Base-by-base conservation (phyloP, 2,329 filamentous ascomycete species). In the Pseudogymnoascus sp. region DNA sequence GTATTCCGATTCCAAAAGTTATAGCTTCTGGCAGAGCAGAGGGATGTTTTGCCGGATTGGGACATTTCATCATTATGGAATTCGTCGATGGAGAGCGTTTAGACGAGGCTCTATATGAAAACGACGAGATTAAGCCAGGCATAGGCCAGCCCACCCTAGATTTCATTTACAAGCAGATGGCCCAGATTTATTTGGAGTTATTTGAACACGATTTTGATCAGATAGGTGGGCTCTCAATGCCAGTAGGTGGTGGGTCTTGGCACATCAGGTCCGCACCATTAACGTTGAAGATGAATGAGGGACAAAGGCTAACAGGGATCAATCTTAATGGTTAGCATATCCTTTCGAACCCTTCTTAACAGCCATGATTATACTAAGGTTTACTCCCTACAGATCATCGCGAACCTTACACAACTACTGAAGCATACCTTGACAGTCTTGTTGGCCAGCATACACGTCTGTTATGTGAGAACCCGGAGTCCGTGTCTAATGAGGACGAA, bases 281-380 rank as follows among this genome's bases (percentile, higher is more conserved):
- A n/a, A 56, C 61, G 4, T 23, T 44, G 56, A 64, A 64, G 63
- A 66, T 65, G 66, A 68, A 69, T 62, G 62, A 59, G n/a, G 64
- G 65, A 21, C 8, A 42, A 16, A 42, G 38, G 7, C n/a, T 42
- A 21, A 42, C 38, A 10, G 38, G 38, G 16, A 1, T 42, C 16
- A 4, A 11, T 18, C 38, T 42, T 12, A 8, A 42, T 21, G 38
- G 38, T 42, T 42, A 3, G 38, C 0, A 11, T 42, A 42, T 11
- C 8, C 7, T 2, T 7, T 18, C 38, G 3, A 21, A 21, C n/a
- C n/a, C 38, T 16, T n/a, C 7, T 16, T 10, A 10, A 5, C 3
- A 18, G n/a, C 5, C 1, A 6, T 40, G n/a, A 6, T 40, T 16
- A 40, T 8, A 42, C 38, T 18, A 14, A 21, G 21, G 10, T 16